Percentiles rank a stretch among this genome's conserved stretches.
phyloP scores from a whole-genome alignment of 768 basidiomycete genomes.

The Gloeophyllum trabeum region DNA sequence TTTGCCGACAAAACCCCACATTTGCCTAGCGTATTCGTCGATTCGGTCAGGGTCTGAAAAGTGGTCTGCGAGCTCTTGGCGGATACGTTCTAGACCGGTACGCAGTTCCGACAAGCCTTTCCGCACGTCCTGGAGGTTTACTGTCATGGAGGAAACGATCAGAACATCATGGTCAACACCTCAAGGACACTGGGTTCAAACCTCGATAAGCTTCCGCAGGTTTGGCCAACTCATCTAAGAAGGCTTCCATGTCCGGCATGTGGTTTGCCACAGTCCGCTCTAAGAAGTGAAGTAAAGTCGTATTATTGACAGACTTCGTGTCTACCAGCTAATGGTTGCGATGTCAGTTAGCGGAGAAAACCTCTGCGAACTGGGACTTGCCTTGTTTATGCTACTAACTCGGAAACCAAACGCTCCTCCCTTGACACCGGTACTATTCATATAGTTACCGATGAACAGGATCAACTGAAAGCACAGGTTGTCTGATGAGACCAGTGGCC shows the following conservation, averaged over 20 bases:
- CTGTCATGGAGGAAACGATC: constrained; percentile 26
- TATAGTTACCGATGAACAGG: constrained; percentile 92
- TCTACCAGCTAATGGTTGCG: constrained; percentile 68
- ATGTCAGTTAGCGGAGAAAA: background rate
- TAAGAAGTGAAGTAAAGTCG: constrained; percentile 89
- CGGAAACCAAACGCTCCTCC: constrained; percentile 97
- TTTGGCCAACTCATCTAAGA: constrained; percentile 79
- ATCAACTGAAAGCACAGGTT: constrained; percentile 48
- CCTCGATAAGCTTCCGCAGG: constrained; percentile 92
- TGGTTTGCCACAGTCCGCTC: constrained; percentile 82
- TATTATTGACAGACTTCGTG: constrained; percentile 92
- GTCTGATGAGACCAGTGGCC: constrained; percentile 3
- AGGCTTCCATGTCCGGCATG: constrained; percentile 79
- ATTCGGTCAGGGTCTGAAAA: constrained; percentile 60
- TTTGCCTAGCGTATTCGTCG: constrained; percentile 80
- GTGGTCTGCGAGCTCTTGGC: constrained; percentile 69
- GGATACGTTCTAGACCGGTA: constrained; percentile 68
- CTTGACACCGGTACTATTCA: constrained; percentile 94
- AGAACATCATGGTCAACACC: background rate
- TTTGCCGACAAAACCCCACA: constrained; percentile 82
- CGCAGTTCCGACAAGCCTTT: constrained; percentile 64
- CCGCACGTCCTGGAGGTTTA: constrained; percentile 79
- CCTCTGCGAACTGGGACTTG: constrained; percentile 15
- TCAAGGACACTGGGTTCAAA: constrained; percentile 26
- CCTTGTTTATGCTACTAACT: constrained; percentile 96